Evolutionary conservation across 176 grass and related monocot genomes (phyloP).

Genomic region (Pharus latifolius): DNA sequence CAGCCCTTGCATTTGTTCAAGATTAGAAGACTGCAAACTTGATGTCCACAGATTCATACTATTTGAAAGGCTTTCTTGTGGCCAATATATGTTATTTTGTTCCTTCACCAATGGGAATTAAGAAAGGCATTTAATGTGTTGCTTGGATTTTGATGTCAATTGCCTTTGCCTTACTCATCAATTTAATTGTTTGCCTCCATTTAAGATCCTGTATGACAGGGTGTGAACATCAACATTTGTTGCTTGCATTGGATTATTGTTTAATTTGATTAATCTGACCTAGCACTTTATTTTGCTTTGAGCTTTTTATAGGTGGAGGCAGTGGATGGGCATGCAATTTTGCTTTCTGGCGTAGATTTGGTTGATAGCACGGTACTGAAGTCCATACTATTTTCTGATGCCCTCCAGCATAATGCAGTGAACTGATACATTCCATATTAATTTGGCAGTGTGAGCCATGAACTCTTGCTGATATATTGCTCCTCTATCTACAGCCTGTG

Average conservation of each 20-base stretch:
- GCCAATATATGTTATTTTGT: background rate
- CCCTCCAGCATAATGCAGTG: background rate
- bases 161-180: background rate
- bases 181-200: background rate
- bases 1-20: background rate
- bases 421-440: background rate
- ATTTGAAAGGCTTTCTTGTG: background rate
- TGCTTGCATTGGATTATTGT: background rate
- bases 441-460: constrained; percentile 12
- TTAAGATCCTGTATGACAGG: background rate
- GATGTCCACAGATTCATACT: background rate
- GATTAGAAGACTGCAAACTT: too few relatives aligned
- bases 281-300: background rate
- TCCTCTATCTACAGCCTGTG: constrained; percentile 62
- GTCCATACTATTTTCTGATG: background rate
- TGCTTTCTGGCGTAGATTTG: constrained; percentile 96
- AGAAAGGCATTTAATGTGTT: background rate
- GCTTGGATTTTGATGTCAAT: background rate
- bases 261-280: background rate
- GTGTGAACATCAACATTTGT: background rate
- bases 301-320: constrained; percentile 62
- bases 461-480: constrained; percentile 29
- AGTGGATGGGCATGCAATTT: constrained; percentile 58
- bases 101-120: background rate
- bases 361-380: constrained; percentile 71